Base-by-base conservation (phyloP, 2,329 filamentous ascomycete genomes). In the Fusarium anguioides region DNA sequence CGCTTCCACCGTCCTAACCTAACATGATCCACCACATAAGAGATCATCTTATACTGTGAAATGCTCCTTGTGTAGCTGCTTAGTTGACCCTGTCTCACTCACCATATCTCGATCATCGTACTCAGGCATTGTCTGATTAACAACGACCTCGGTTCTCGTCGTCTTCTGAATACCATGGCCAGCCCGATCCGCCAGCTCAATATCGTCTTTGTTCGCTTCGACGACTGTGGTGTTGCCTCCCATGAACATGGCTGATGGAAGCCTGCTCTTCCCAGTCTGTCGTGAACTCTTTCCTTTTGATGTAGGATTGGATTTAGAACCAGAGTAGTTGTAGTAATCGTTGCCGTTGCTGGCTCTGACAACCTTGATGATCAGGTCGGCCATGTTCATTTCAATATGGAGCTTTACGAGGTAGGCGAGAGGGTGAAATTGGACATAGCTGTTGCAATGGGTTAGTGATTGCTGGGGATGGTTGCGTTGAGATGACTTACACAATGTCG, bases 361-460 rank as follows among this genome's bases (percentile, higher is more conserved):
- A 0, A 81, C 74, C 33, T 78, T 80, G 31, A 72, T 80, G 68
- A 85, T 85, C 39, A 85, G 80, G 37, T 82, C 81, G 49, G 83
- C 82, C 82, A 85, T 84, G 39, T 80, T 81, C 78, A 85, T 81
- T 66, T 85, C 83, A 66, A 85, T 85, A 61, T 85, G 82, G 17
- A 85, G 78, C 54, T 85, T 85, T 57, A 84, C 81, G 18, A 84
- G 77, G 69, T 84, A 85, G 4, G 82, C 83, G 7, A 85, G 76
- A 2, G 83, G 83, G 35, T 85, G 82, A 71, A 85, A 84, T 61
- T 84, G 82, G 24, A 84, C 78, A 65, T 74, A 76, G 29, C 76
- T 75, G 24, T 50, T 15, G 27, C 6, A 4, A 15, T 7, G 14
- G 9, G 17, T 72, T 27, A 66, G 61, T 14, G 7, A 10, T n/a